phyloP scores from a whole-genome alignment of 2,329 filamentous ascomycete species.

The Exophiala aquamarina region DNA sequence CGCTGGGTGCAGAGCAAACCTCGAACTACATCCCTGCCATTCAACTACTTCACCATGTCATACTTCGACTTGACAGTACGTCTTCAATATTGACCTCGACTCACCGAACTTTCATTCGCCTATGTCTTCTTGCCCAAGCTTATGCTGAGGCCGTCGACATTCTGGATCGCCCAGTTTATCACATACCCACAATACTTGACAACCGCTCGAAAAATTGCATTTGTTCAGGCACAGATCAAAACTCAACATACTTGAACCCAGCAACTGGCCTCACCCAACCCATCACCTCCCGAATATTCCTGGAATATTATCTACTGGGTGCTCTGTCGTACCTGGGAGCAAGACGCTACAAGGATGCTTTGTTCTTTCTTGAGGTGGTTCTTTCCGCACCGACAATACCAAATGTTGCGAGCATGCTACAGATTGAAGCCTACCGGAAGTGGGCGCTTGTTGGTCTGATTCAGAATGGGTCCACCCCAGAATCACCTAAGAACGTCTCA shows the following conservation, averaged over 20 bases:
- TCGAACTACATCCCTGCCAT: constrained; percentile 40
- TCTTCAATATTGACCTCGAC: constrained; percentile 44
- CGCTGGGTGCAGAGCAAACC: constrained; percentile 33
- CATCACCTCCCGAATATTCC: constrained; percentile 41
- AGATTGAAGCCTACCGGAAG: constrained; percentile 89
- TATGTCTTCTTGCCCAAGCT: constrained; percentile 43
- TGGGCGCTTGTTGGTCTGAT: constrained; percentile 80
- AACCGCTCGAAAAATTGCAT: constrained; percentile 26
- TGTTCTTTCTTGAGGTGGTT: constrained; percentile 62
- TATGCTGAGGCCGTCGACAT: constrained; percentile 42
- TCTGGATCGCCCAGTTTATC: constrained; percentile 42
- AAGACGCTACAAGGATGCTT: constrained; percentile 63
- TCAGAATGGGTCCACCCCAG: constrained; percentile 59
- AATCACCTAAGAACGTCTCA: constrained; percentile 58
- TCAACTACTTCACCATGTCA: constrained; percentile 41
- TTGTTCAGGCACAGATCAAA: constrained; percentile 33
- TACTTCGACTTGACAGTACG: constrained; percentile 45
- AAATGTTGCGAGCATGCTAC: constrained; percentile 68
- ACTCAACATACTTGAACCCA: constrained; percentile 36
- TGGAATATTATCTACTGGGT: constrained; percentile 67
- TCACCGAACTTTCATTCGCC: constrained; percentile 41
- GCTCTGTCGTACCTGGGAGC: constrained; percentile 65
- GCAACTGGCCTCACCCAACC: constrained; percentile 40
- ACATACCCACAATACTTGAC: constrained; percentile 38
- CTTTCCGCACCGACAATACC: constrained; percentile 67